Base-by-base conservation (phyloP, 1,284 basidiomycete species). In the Sporisorium reilianum region DNA sequence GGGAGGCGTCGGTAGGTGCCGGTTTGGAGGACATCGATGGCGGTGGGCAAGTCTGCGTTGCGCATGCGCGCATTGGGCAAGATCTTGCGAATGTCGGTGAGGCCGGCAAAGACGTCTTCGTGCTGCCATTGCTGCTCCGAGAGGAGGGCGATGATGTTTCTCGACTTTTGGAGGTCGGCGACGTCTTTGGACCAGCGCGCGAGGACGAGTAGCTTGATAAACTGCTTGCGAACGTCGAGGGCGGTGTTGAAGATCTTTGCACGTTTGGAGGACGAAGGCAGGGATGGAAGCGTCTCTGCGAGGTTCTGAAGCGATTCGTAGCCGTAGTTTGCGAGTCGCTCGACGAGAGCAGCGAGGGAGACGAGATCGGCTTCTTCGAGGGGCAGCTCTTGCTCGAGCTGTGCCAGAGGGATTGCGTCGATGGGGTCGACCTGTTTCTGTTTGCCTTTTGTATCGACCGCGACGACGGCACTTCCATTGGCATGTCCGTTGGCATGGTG, bases 41-140 rank as follows among this genome's bases (percentile, higher is more conserved):
- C 94, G 0, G 93, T 94, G 12, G 93, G 87, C n/a, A 95, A 87
- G 83, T 96, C 94, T 74, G 94, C 93, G 82, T 95, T 95, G 58
- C 93, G 89, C 23, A 93, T 88, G 79, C 86, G 78, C 0, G 87
- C 85, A 18, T 81, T 80, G 16, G 80, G 79, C 38, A 87, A 78
- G 32, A 81, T 79, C 62, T 91, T 89, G 75, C 89, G 91, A 1
- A 90, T 89, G 75, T 89, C 89, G 54, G 88, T 90, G 32, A 95
- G 86, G 10, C 88, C 88, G 49, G 86, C 81, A 42, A 92, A 89
- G n/a, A 89, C 89, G 49, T 89, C 88, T 63, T 92, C 90, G 77
- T 95, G 92, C 84, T 94, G 92, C 55, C 88, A 88, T 72, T 93
- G 94, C 84, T 95, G 82, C 50, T 81, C 82, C 38, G 69, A 73